Percentiles rank a stretch among this genome's conserved stretches.
Evolutionary conservation across 805 yeast species (phyloP).

Genomic region (Nakazawaea molendinolei): DNA sequence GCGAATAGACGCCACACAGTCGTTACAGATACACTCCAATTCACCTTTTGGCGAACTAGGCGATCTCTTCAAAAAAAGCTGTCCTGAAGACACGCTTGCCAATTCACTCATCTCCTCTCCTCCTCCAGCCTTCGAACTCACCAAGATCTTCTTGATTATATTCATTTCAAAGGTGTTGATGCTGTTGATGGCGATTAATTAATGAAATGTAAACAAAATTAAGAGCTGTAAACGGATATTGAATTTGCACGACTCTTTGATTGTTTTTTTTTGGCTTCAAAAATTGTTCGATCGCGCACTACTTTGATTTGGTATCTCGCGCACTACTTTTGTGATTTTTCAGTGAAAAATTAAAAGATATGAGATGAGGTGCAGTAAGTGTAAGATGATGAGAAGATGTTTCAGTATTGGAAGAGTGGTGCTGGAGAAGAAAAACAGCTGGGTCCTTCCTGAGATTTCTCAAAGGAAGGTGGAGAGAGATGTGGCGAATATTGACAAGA

Average conservation of each 20-base stretch:
- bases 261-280: neutral
- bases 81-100: constrained; percentile 71
- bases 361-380: neutral
- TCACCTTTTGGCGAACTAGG: constrained; percentile 84
- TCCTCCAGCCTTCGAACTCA: constrained; percentile 25
- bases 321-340: neutral
- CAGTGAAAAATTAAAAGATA: neutral
- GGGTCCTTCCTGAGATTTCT: constrained; percentile 12
- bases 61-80: constrained; percentile 64
- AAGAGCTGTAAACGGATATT: neutral
- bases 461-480: constrained; percentile 16
- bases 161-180: constrained; percentile 42
- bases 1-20: constrained; percentile 68
- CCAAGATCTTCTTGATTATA: constrained; percentile 59
- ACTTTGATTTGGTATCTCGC: neutral
- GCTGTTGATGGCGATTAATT: neutral
- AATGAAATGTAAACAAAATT: no score
- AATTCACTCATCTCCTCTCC: constrained; percentile 43
- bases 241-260: neutral
- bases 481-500: constrained; percentile 12
- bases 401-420: neutral
- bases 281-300: neutral
- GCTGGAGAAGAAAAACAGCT: constrained; percentile 19
- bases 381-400: neutral
- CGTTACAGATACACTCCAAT: constrained; percentile 74